Evolutionary conservation across 1,139 yeast genomes (phyloP).

Genomic region (Protomyces macrosporus): DNA sequence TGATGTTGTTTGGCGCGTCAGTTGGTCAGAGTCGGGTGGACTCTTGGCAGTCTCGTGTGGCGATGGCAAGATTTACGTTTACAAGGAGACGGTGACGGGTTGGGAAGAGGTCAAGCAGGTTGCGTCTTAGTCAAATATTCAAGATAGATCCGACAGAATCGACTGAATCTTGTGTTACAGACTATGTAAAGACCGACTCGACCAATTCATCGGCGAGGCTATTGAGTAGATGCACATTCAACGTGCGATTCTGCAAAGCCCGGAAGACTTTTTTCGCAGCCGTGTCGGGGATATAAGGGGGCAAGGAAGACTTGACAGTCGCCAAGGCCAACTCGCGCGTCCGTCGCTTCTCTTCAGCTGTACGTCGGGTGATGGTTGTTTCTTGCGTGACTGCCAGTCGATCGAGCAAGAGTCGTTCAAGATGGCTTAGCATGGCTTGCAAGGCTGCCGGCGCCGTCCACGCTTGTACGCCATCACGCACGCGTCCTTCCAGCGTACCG

Average conservation of each 20-base stretch:
- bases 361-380: not conserved
- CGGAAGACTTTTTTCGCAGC: constrained; percentile 14
- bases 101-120: constrained; percentile 98
- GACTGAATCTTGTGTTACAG: no score
- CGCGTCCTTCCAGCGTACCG: constrained; percentile 61
- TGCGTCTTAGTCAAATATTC: constrained; percentile 50
- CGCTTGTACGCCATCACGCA: constrained; percentile 7
- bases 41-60: constrained; percentile 94
- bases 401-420: not conserved
- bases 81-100: constrained; percentile 93
- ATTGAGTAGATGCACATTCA: constrained; percentile 12
- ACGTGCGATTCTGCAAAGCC: constrained; percentile 12
- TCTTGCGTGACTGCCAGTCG: not conserved
- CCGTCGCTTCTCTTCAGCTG: constrained; percentile 9
- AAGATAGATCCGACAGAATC: not conserved
- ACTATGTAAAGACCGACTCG: constrained; percentile 3
- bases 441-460: not conserved
- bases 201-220: constrained; percentile 6
- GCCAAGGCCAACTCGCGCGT: constrained; percentile 10
- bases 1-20: constrained; percentile 96
- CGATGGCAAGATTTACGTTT: constrained; percentile 87
- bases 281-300: constrained; percentile 16
- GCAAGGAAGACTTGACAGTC: constrained; percentile 14
- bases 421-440: not conserved
- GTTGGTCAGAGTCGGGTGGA: constrained; percentile 95